Evolutionary conservation across 2,329 filamentous ascomycete species (phyloP), one percentile per base, ranked within the genome.

Genomic region (Ascochyta lentis): DNA sequence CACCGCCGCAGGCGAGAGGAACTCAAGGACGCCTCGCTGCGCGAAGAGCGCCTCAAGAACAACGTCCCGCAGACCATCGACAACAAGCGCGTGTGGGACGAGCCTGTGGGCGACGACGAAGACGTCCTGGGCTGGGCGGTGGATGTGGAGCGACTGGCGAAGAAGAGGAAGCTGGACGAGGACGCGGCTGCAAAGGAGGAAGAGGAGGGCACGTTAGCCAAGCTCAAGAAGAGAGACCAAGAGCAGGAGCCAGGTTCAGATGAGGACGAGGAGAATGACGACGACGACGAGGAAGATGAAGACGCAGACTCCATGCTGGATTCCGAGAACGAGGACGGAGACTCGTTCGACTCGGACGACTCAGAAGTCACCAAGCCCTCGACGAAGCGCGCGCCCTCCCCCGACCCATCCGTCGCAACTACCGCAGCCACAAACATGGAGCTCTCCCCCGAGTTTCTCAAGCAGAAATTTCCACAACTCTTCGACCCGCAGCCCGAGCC

Each of bases 1-100:
- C 89, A 92, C 73, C 85, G 85, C 44, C 84, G 91, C 57, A 92
- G 91, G 78, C 91, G 89, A 77, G 90, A 93, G 70, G 95, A 99
- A 77, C 85, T 89, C 61, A 90, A 89, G 75, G 86, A 97, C 69
- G 93, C 94, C 2, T 84, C 86, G 56, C 77, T 96, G 56, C 86
- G 87, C 64, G 86, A 86, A 58, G 85, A 89, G 63, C 86, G 95
- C 66, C 80, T 94, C 58, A 87, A 86, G 57, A 86, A 84, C 64
- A 96, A 96, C 78, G 84, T 92, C 39, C 90, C 95, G 0, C 76
- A 61, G 22, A 74, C 71, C 7, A 73, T 75, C 50, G 72, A 75
- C 46, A 54, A 59, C 50, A 75, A 75, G 60, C 86, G 95, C 73
- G 87, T 91, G 29, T 98, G 92, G 91, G 88, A 93, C 48, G 84